Evolutionary conservation across 768 basidiomycete genomes (phyloP).

Genomic region (Phallus indusiatus): DNA sequence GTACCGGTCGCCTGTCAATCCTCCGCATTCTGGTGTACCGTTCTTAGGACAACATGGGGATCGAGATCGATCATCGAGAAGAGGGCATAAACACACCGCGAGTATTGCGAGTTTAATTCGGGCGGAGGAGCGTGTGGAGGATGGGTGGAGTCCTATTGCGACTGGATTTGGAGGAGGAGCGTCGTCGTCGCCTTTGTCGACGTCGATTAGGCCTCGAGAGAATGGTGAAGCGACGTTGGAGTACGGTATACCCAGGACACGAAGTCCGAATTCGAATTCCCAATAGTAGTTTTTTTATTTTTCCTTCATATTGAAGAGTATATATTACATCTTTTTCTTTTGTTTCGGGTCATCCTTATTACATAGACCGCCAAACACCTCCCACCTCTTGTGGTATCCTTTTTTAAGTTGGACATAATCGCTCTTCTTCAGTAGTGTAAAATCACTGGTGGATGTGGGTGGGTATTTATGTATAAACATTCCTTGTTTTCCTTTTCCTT

Average conservation of each 20-base stretch:
- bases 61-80: conserved; percentile 17
- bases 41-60: conserved; percentile 21
- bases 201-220: not conserved
- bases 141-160: conserved; percentile 74
- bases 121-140: conserved; percentile 65
- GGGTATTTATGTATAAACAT: too few relatives aligned
- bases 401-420: too few relatives aligned
- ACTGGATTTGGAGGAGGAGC: conserved; percentile 38
- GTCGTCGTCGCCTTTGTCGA: conserved; percentile 27
- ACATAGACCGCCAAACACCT: too few relatives aligned
- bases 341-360: too few relatives aligned
- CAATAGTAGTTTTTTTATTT: not conserved
- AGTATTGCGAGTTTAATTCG: conserved; percentile 77
- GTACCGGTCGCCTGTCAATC: conserved; percentile 50
- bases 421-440: too few relatives aligned
- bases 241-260: conserved; percentile 4
- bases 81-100: conserved; percentile 65
- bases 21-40: conserved; percentile 26
- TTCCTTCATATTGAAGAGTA: not conserved
- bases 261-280: conserved; percentile 1
- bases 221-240: not conserved
- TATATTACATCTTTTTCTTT: too few relatives aligned
- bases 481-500: too few relatives aligned
- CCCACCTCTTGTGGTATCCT: too few relatives aligned
- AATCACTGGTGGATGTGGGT: too few relatives aligned